Evolutionary conservation across 495 filamentous ascomycete species (phyloP), one percentile per base, ranked within the genome.

Genomic region (Aspergillus egyptiacus): DNA sequence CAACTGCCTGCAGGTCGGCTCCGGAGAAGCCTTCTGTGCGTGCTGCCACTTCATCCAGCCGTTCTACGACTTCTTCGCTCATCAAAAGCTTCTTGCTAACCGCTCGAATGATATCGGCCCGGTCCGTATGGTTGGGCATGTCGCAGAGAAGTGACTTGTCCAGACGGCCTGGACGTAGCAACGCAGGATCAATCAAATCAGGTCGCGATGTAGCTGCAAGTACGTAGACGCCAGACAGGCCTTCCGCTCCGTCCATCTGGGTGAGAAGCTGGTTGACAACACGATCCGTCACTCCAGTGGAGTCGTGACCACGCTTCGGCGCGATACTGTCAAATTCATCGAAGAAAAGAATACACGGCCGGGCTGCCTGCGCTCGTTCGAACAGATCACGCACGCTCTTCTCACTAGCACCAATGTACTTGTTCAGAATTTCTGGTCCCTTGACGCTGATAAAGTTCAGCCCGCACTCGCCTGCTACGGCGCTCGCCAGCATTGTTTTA

Each of bases 391-490:
- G 82, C 13, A 98, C 89, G 46, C 80, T 86, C 70, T 97, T 97
- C 58, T 98, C 93, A 27, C 84, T 89, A 0, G 93, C 93, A 48
- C 93, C 93, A 28, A 97, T 97, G 64, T 97, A 97, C 63, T 97
- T 98, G 69, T 97, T 97, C 51, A 98, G 66, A 33, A 98, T 96
- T 67, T 98, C 94, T 3, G 93, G 94, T 5, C 93, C 93, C 65
- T 97, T 97, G 48, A 98, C 94, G 46, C 82, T 88, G 70, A 98
- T 97, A 72, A 97, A 97, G 63, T 96, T 97, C 57, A 97, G 78
- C 0, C 91, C 91, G 59, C 91, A 96, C 64, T 97, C 93, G 45
- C 91, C 90, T 5, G 93, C 93, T 2, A 98, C 90, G 2, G 94
- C 94, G 46, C 83, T 87, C 3, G 93, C 93, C 1, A 97, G 79